These are phyloP conservation scores for Cryptococcus sp. DNA, from an alignment of 1,284 basidiomycete genomes.

Conservation along the genomic window DNA sequence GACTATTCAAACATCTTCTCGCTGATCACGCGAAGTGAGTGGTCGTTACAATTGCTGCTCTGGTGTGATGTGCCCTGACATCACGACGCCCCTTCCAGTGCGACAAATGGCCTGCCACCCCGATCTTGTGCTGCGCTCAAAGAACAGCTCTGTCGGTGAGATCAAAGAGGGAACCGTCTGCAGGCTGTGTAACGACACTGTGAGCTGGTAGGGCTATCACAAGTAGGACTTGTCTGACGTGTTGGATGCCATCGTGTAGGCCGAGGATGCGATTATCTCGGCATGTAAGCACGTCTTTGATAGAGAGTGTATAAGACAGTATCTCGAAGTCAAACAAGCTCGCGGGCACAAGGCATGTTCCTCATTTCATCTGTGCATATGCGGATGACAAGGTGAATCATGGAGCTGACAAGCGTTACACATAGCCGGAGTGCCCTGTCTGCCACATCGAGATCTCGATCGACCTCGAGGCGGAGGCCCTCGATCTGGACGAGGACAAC, in stretches of 20 bases:
- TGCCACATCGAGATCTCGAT: constrained; percentile 92
- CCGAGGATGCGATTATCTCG: constrained; percentile 93
- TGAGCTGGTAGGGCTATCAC: constrained; percentile 8
- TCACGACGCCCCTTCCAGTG: constrained; percentile 51
- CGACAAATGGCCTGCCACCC: constrained; percentile 90
- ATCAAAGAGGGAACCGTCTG: constrained; percentile 72
- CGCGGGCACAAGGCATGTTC: constrained; percentile 66
- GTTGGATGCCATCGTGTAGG: constrained; percentile 19
- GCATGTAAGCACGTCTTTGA: constrained; percentile 69
- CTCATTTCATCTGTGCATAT: not conserved
- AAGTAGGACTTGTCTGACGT: not conserved
- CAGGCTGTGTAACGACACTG: constrained; percentile 92
- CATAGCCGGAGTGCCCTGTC: constrained; percentile 88
- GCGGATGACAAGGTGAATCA: too few relatives aligned
- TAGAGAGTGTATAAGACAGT: constrained; percentile 93
- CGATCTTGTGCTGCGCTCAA: constrained; percentile 75
- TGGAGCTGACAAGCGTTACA: not conserved
- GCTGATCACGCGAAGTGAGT: constrained; percentile 52
- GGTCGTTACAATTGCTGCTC: too few relatives aligned
- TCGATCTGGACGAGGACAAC: constrained; percentile 68
- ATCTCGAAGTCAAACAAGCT: constrained; percentile 61
- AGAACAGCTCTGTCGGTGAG: constrained; percentile 72
- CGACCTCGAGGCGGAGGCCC: constrained; percentile 86
- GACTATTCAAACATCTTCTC: constrained; percentile 93
- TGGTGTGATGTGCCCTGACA: constrained; percentile 2